Evolutionary conservation across 345 rosid genomes (phyloP).

Genomic region (Camelina sativa): DNA sequence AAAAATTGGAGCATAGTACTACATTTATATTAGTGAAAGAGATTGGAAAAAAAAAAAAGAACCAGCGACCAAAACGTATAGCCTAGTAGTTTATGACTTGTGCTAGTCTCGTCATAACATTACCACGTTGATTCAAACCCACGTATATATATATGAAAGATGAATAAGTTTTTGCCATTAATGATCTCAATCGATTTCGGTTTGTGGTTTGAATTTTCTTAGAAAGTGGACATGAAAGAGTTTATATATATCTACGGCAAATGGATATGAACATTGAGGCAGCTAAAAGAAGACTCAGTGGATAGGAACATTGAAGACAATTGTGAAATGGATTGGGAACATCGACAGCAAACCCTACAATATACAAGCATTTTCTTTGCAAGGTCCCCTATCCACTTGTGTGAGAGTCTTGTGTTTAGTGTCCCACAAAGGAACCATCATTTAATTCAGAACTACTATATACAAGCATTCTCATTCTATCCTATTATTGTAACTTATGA

Average conservation of each 20-base stretch:
- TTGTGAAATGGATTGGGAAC: constrained; percentile 18
- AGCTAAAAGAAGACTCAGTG: constrained; percentile 3
- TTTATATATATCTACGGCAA: neutral
- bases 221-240: neutral
- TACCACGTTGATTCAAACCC: neutral
- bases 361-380: neutral
- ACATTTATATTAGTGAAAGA: neutral
- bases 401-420: constrained; percentile 14
- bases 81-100: neutral
- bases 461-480: neutral
- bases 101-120: neutral
- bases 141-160: too few species aligned
- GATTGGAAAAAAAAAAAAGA: too few species aligned
- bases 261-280: constrained; percentile 2
- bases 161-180: too few species aligned
- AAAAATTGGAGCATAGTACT: neutral
- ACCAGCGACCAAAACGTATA: neutral
- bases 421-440: constrained; percentile 23
- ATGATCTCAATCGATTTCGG: neutral
- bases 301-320: constrained; percentile 23
- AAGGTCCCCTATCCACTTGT: constrained; percentile 32
- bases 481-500: neutral
- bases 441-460: neutral
- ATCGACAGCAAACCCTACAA: constrained; percentile 23
- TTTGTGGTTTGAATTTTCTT: neutral